A percentile compares a stretch with the other conserved stretches of the same genome.
These are phyloP conservation scores for Annona squamosa DNA, from an alignment of 164 flowering plant species.

Conservation along the genomic window DNA sequence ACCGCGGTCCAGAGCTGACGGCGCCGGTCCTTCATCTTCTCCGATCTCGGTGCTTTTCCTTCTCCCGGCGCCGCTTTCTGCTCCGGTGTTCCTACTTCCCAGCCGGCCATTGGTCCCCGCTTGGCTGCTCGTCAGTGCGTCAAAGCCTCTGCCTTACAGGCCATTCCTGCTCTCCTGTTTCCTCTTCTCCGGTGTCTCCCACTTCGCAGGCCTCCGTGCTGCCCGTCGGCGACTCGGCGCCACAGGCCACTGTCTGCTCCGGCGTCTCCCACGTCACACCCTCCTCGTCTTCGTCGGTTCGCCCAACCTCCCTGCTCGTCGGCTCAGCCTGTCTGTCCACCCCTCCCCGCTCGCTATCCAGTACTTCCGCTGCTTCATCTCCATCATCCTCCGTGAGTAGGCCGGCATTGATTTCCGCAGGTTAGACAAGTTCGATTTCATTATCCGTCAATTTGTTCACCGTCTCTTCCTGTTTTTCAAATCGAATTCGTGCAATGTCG, in stretches of 20 bases:
- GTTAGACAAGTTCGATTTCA: slow-evolving; percentile 76
- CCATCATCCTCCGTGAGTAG: slow-evolving; percentile 86
- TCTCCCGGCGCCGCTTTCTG: too few species aligned
- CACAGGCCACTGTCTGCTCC: slow-evolving; percentile 4
- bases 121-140: too few species aligned
- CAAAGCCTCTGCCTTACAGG: too few species aligned
- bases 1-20: too few species aligned
- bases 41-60: too few species aligned
- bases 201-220: too few species aligned
- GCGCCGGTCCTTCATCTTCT: too few species aligned
- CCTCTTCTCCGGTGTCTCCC: too few species aligned
- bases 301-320: slow-evolving; percentile 21
- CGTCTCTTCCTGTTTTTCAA: slow-evolving; percentile 36
- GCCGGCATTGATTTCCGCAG: slow-evolving; percentile 67
- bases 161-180: too few species aligned
- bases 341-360: slow-evolving; percentile 31
- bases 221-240: slow-evolving; percentile 12
- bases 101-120: too few species aligned
- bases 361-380: slow-evolving; percentile 50
- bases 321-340: slow-evolving; percentile 19
- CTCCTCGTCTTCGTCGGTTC: slow-evolving; percentile 43
- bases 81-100: too few species aligned
- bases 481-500: slow-evolving; percentile 51
- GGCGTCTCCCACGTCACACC: slow-evolving; percentile 31
- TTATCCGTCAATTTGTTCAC: slow-evolving; percentile 53